phyloP scores from a whole-genome alignment of 805 yeast species.

The Cyberlindnera galapagoensis region DNA sequence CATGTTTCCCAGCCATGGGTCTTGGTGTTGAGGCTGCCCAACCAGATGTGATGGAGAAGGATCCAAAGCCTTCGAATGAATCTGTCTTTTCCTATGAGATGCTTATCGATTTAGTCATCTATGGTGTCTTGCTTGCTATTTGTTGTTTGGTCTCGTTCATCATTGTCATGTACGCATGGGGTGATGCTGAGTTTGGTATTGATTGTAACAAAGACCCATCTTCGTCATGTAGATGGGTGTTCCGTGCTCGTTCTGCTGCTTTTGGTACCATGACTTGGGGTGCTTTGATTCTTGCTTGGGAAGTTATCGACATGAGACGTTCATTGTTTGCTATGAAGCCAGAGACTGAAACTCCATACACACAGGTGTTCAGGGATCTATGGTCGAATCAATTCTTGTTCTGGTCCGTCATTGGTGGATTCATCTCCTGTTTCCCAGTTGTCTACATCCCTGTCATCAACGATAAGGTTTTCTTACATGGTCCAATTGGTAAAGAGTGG shows the following conservation, averaged over 20 bases:
- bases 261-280: conserved; percentile 86
- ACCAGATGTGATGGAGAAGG: conserved; percentile 55
- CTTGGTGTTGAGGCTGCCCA: conserved; percentile 62
- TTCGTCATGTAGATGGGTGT: conserved; percentile 52
- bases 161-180: conserved; percentile 59
- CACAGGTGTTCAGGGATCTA: conserved; percentile 55
- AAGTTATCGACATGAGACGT: conserved; percentile 63
- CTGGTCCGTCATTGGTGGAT: conserved; percentile 74
- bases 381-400: conserved; percentile 73
- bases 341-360: conserved; percentile 47
- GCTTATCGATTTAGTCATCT: conserved; percentile 59
- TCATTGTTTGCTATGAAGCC: conserved; percentile 71
- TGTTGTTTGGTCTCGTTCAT: conserved; percentile 64
- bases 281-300: conserved; percentile 78
- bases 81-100: conserved; percentile 63
- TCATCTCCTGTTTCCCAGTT: conserved; percentile 69
- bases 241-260: conserved; percentile 68
- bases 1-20: conserved; percentile 83
- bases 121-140: conserved; percentile 69
- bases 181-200: conserved; percentile 57
- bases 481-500: conserved; percentile 74
- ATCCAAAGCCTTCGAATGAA: conserved; percentile 51
- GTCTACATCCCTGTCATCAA: conserved; percentile 88
- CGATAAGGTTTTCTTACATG: conserved; percentile 65
- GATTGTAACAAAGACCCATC: conserved; percentile 50